Evolutionary conservation across 805 yeast species (phyloP), one percentile per base, ranked within the genome.

Genomic region (Ogataea henricii): DNA sequence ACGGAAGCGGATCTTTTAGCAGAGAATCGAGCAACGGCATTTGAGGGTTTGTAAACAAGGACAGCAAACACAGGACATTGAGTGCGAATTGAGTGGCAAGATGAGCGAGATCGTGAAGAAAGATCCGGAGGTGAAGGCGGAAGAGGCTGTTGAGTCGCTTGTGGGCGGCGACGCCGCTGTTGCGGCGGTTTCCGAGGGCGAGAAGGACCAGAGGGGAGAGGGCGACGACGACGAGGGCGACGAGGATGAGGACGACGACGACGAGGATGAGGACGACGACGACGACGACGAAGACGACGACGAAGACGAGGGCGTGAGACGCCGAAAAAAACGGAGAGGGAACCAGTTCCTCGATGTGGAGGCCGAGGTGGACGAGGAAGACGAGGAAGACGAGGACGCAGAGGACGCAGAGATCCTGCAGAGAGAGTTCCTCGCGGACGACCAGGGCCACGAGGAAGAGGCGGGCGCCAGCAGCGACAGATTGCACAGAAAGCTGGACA

Each of bases 341-440:
- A 92, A 92, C 67, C 91, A 87, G 74, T 94, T 90, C 68, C 77
- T 94, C 70, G 99, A 94, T 87, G 96, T 94, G 46, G 98, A 94
- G 74, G 99, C 97, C 50, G 98, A 92, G 67, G 99, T 94, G 48
- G 96, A 92, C 67, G 98, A 92, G 52, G 98, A 94, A 56, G 98
- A 94, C 46, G 98, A 92, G 56, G 95, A 87, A 36, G 82, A 83
- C 25, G 92, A 89, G 53, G 98, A 91, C 52, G 98, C 90, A 40
- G 98, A 92, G 53, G 98, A 86, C 57, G 91, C 95, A n/a, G 97
- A 87, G 53, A 71, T 88, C 25, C 81, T 86, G 38, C 81, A 89
- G 60, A 95, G 86, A 64, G 92, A 89, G 62, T 87, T 87, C 63
- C 82, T 87, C 55, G 82, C 88, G 1, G 87, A 81, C 54, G 96